Evolutionary conservation across 495 filamentous ascomycete genomes (phyloP), one percentile per base, ranked within the genome.

Genomic region (Saxophila tyrrhenica): DNA sequence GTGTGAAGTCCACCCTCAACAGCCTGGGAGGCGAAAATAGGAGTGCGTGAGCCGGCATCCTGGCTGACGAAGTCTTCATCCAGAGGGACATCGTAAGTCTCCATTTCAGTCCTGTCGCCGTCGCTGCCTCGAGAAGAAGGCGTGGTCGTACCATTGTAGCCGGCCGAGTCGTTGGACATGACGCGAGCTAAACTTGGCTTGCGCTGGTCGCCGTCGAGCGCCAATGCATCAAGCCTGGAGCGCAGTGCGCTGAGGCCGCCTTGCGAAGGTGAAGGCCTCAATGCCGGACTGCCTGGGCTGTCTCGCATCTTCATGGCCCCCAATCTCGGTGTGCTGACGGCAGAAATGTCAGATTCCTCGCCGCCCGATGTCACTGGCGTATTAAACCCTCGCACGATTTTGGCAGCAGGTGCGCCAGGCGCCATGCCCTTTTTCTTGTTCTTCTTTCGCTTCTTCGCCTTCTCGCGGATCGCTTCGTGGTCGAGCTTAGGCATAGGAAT

Each of bases 81-180:
- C 32, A 98, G 72, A 41, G 83, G 80, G 52, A 98, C 80, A 69
- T 96, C 89, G 62, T 97, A 97, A 61, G 82, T 86, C n/a, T 80
- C 80, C 68, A 81, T 71, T 55, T 80, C 74, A 1, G 70, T 61
- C 10, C 56, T 59, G 50, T 78, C 74, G 17, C 69, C 70, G 42
- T 82, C 65, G 70, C 76, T 71, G 67, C 68, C 55, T 59, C 73
- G 62, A 29, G 81, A 80, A 9, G 83, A 85, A 35, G 72, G 71
- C 1, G 73, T 72, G 60, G 78, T 79, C 20, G 75, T 73, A 53
- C 77, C 69, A 10, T 57, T 48, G 21, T 50, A 52, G 7, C 29
- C 43, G 22, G 9, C 24, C 0, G 57, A 60, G 2, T 20, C 29
- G 47, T 48, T 57, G 8, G 58, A 61, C 44, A 61, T 43, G 15